Base-by-base conservation (phyloP, 106 monocot genomes). In the Dioscorea alata region DNA sequence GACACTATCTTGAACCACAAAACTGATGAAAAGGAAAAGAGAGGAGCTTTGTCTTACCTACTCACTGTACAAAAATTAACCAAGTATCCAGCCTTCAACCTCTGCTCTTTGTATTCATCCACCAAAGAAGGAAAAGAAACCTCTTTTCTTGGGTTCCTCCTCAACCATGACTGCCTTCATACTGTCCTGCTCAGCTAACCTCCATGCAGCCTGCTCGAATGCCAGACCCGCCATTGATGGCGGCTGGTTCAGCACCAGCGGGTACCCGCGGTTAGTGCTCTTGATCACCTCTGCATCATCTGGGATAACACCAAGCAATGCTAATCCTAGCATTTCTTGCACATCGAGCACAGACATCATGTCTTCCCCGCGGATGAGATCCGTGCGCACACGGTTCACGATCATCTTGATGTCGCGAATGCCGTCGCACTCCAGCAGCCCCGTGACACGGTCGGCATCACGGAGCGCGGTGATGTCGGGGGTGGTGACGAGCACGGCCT, bases 271-370 rank as follows among this genome's bases (percentile, higher is more conserved):
- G n/a, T 96, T 96, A 8, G 96, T 96, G 74, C 96, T 96, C 82
- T 80, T 67, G 8, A 96, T 92, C 16, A 96, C 96, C 84, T 96
- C 96, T 0, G 96, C 66, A 32, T 96, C 96, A 72, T 96, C 96
- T 8, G 96, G 96, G 20, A 96, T 86, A 2, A 86, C 91, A 8
- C 96, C 96, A 13, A 96, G 86, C 65, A 96, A 61, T 14, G 84
- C 71, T 48, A 92, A 75, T 23, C 95, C 95, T 32, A 96, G 80
- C 96, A 96, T 96, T 67, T 96, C 95, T 63, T 96, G 96, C 59
- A 96, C 91, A 49, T 96, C 96, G 10, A 96, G 80, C 23, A 90
- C 91, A 7, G 91, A 92, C 96, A 96, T 96, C 96, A 96, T 96
- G 62, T 96, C 96, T 63, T 96, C 91, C 10, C 91, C 91, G 21